Evolutionary conservation across 768 basidiomycete species (phyloP), one percentile per base, ranked within the genome.

Genomic region (Psilocybe tampanensis): DNA sequence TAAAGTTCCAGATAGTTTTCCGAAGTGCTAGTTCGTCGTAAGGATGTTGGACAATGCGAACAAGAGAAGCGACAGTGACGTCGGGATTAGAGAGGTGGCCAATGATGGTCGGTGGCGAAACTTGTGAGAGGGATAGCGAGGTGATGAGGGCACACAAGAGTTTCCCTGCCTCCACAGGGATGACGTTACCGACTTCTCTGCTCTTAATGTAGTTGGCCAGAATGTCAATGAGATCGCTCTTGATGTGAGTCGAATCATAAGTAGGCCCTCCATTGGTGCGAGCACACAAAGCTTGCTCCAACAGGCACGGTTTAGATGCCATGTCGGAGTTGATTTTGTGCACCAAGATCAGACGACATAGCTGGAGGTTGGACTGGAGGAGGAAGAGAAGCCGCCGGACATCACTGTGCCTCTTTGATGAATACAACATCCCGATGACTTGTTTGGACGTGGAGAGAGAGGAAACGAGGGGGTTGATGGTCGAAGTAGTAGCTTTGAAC

Each of bases 1-100:
- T 86, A 60, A 96, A 89, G 59, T 81, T 83, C 95, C 95, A 98
- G 5, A 92, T 84, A 0, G 89, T 82, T 48, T 82, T 87, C 18
- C 90, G 86, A 29, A 92, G 78, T 8, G 79, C 66, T 18, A 86
- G 76, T 42, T 94, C 92, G 26, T 93, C 89, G 60, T 90, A 92
- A 0, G 92, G 90, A 65, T 93, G 88, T 54, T 86, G 83, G 6
- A 90, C 76, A 33, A 93, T 88, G 19, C 84, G 81, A 2, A 94
- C 86, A 18, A 94, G 73, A 0, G 83, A 77, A 2, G 83, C 69
- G 0, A 90, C 86, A 0, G 85, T 86, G 8, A 83, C 79, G 59
- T 93, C 91, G 1, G 93, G 87, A 62, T 91, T 84, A 3, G 86
- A 83, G 3, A 95, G 77, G 68, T 94, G 92, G 0, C 87, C 86